phyloP scores from a whole-genome alignment of 345 rosid species.

The Salix brachista region DNA sequence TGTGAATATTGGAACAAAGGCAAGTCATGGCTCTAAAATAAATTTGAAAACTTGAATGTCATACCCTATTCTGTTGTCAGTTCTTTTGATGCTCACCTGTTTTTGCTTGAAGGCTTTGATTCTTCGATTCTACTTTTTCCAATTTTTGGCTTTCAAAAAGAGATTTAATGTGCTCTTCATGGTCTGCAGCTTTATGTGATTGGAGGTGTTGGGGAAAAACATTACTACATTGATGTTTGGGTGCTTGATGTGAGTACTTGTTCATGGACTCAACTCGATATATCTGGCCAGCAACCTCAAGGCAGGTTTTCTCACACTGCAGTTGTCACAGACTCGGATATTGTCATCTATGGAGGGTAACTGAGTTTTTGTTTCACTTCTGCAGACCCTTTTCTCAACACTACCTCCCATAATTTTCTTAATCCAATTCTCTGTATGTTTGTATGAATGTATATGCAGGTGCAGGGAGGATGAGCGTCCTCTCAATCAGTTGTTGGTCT shows the following conservation, averaged over 20 bases:
- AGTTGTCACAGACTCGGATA: slow-evolving; percentile 38
- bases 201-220: slow-evolving; percentile 74
- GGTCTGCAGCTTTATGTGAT: slow-evolving; percentile 48
- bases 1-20: slow-evolving; percentile 55
- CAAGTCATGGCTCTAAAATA: slow-evolving; percentile 16
- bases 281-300: slow-evolving; percentile 58
- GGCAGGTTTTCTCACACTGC: slow-evolving; percentile 80
- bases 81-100: not conserved
- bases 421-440: not conserved
- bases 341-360: slow-evolving; percentile 69
- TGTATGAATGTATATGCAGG: too few relatives aligned
- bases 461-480: too few relatives aligned
- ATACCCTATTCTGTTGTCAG: too few relatives aligned
- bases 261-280: slow-evolving; percentile 49
- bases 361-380: not conserved
- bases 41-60: not conserved
- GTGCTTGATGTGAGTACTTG: slow-evolving; percentile 41
- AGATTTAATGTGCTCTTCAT: not conserved
- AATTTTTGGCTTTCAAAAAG: too few relatives aligned
- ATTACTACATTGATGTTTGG: slow-evolving; percentile 70
- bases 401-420: not conserved
- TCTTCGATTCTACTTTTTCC: not conserved
- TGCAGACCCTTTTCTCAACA: not conserved
- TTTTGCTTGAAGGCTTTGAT: not conserved
- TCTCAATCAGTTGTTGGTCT: too few relatives aligned